phyloP scores from a whole-genome alignment of 2,329 filamentous ascomycete species.

The Sclerotinia sclerotiorum region DNA sequence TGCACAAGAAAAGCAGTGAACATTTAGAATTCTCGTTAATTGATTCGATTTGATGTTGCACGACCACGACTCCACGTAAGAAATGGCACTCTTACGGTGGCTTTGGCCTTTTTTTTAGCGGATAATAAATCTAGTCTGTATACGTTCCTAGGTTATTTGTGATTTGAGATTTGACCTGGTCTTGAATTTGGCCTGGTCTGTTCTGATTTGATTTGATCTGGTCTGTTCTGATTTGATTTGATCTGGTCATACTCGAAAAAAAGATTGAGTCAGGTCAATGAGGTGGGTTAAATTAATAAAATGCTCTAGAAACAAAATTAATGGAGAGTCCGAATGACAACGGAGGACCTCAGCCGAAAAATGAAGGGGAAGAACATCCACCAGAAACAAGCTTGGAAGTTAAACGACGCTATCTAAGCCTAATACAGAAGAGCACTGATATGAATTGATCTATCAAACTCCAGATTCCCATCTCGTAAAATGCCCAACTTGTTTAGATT shows the following conservation, averaged over 20 bases:
- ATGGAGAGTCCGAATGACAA: background rate
- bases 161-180: background rate
- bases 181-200: background rate
- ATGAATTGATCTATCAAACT: slow-evolving; percentile 11
- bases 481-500: background rate
- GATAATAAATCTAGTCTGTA: background rate
- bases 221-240: background rate
- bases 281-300: background rate
- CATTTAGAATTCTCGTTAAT: background rate
- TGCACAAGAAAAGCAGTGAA: background rate
- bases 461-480: background rate
- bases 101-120: slow-evolving; percentile 16
- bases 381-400: background rate
- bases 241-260: background rate
- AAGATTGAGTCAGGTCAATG: background rate
- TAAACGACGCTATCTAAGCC: slow-evolving; percentile 10
- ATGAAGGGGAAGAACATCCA: background rate
- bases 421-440: background rate
- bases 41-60: slow-evolving; percentile 9
- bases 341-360: slow-evolving; percentile 2
- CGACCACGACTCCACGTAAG: background rate
- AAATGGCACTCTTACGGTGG: slow-evolving; percentile 14
- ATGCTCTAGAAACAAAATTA: background rate
- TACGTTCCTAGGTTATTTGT: background rate
- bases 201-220: background rate